Evolutionary conservation across 2,329 filamentous ascomycete species (phyloP).

Genomic region (Aureobasidium melanogenum): DNA sequence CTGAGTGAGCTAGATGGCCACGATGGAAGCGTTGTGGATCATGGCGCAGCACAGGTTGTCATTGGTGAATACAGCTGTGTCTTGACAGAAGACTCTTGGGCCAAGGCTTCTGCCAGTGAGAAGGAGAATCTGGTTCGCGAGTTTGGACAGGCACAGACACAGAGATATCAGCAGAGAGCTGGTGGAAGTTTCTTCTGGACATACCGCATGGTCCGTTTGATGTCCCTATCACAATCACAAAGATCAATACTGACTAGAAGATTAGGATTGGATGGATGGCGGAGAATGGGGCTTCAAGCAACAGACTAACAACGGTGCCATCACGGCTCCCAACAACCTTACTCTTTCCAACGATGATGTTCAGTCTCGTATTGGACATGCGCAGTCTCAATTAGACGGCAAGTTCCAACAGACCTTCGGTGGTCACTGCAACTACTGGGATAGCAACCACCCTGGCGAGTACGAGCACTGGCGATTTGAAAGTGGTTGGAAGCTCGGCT

Average conservation of each 20-base stretch:
- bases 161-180: conserved; percentile 40
- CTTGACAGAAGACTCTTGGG: conserved; percentile 42
- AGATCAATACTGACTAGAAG: neutral
- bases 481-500: conserved; percentile 49
- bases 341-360: conserved; percentile 31
- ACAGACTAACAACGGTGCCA: conserved; percentile 38
- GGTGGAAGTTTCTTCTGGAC: conserved; percentile 53
- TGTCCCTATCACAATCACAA: neutral
- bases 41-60: conserved; percentile 43
- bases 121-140: conserved; percentile 33
- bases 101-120: conserved; percentile 25
- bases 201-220: conserved; percentile 39
- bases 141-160: conserved; percentile 42
- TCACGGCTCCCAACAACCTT: conserved; percentile 33
- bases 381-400: conserved; percentile 31
- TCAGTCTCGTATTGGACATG: conserved; percentile 28
- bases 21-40: conserved; percentile 40
- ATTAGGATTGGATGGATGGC: conserved; percentile 47
- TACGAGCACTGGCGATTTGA: conserved; percentile 46
- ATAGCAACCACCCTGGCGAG: conserved; percentile 33
- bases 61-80: conserved; percentile 53
- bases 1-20: conserved; percentile 38
- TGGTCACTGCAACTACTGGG: conserved; percentile 45
- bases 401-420: conserved; percentile 30
- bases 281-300: conserved; percentile 53